Conservation (phyloP, 768 basidiomycete species). For the Pisolithus tinctorius region DNA sequence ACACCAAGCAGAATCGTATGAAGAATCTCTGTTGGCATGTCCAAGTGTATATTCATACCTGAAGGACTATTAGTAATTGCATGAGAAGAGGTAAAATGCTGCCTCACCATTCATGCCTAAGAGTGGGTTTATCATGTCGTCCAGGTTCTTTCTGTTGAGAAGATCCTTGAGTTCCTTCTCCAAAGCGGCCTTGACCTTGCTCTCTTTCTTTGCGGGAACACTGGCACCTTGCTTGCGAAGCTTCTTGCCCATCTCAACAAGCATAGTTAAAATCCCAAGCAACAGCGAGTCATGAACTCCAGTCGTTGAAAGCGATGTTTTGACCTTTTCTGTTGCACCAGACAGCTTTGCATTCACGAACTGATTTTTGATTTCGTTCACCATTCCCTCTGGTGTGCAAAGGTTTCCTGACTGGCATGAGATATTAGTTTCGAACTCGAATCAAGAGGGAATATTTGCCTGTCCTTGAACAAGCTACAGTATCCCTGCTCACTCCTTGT, state of each 20-base stretch:
- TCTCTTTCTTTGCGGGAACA: neutral
- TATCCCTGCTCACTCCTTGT: slow-evolving; percentile 31
- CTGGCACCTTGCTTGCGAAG: neutral
- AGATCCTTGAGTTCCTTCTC: slow-evolving; percentile 1
- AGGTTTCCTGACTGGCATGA: neutral
- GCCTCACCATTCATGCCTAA: neutral
- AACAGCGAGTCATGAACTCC: neutral
- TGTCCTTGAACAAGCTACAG: slow-evolving; percentile 27
- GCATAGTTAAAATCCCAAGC: neutral
- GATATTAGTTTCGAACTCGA: neutral
- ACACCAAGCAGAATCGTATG: slow-evolving; percentile 23
- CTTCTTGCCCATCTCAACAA: slow-evolving; percentile 2
- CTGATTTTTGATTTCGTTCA: neutral
- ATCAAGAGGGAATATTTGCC: neutral
- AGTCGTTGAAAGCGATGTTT: neutral
- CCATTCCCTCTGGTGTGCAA: neutral
- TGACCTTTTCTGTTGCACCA: slow-evolving; percentile 2
- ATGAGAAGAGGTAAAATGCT: no score
- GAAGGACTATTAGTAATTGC: no score
- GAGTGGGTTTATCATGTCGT: slow-evolving; percentile 3
- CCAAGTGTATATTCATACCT: neutral
- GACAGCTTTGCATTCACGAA: neutral
- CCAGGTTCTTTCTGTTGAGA: neutral
- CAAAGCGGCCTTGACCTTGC: neutral
- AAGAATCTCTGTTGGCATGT: neutral